phyloP scores from a whole-genome alignment of 1,139 yeast species.

The Sugiyamaella paludigena region DNA sequence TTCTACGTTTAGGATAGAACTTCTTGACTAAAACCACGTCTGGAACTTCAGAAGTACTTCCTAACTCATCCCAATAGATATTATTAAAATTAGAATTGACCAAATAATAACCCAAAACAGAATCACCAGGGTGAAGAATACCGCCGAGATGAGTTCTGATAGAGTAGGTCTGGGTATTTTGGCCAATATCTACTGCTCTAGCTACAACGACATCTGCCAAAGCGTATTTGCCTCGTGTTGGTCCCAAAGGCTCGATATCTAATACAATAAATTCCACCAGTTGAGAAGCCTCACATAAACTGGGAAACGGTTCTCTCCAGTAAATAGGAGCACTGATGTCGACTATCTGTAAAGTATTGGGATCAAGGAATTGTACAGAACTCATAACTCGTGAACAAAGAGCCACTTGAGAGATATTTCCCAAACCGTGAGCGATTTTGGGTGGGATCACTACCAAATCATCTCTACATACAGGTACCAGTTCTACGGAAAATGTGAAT shows the following conservation, averaged over 20 bases:
- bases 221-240: slow-evolving; percentile 73
- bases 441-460: slow-evolving; percentile 89
- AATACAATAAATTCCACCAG: slow-evolving; percentile 85
- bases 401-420: slow-evolving; percentile 80
- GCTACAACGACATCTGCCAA: slow-evolving; percentile 89
- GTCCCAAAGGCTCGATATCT: slow-evolving; percentile 93
- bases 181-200: slow-evolving; percentile 80
- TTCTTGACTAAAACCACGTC: slow-evolving; percentile 93
- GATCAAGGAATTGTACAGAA: slow-evolving; percentile 81
- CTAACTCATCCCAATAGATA: slow-evolving; percentile 72
- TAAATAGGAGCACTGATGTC: slow-evolving; percentile 74
- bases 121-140: slow-evolving; percentile 92
- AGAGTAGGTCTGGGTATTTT: slow-evolving; percentile 72
- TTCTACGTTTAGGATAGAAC: slow-evolving; percentile 76
- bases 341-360: slow-evolving; percentile 73
- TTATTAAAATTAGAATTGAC: slow-evolving; percentile 84
- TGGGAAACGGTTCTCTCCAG: slow-evolving; percentile 83
- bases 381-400: slow-evolving; percentile 82
- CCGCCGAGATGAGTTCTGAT: slow-evolving; percentile 92
- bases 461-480: slow-evolving; percentile 97
- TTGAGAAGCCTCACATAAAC: slow-evolving; percentile 75
- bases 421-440: slow-evolving; percentile 77
- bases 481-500: slow-evolving; percentile 88
- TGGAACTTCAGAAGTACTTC: slow-evolving; percentile 70
- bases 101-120: slow-evolving; percentile 85